phyloP scores from a whole-genome alignment of 352 stramenopile genomes.

The Phytopythium helicoides region DNA sequence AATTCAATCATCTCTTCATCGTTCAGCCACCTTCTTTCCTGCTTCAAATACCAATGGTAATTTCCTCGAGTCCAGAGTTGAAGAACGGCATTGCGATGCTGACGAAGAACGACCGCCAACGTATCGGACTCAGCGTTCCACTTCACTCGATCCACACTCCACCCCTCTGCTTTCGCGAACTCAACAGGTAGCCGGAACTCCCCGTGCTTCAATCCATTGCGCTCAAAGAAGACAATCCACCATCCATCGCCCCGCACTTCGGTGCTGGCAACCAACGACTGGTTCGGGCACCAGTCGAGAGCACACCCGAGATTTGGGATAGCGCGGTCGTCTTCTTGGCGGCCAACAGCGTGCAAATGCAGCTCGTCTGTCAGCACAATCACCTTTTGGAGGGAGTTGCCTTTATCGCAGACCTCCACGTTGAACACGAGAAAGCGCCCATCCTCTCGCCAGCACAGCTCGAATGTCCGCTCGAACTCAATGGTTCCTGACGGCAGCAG shows the following conservation, averaged over 20 bases:
- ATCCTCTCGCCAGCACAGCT: slow-evolving; percentile 73
- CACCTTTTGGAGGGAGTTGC: slow-evolving; percentile 25
- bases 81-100: slow-evolving; percentile 15
- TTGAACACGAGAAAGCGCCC: slow-evolving; percentile 66
- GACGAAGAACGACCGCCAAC: slow-evolving; percentile 49
- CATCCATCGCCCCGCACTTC: slow-evolving; percentile 55
- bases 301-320: slow-evolving; percentile 38
- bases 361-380: slow-evolving; percentile 59
- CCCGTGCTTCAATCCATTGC: slow-evolving; percentile 77
- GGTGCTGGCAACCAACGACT: slow-evolving; percentile 65
- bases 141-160: slow-evolving; percentile 27
- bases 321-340: slow-evolving; percentile 65
- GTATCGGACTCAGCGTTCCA: slow-evolving; percentile 76
- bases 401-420: slow-evolving; percentile 13
- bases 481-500: slow-evolving; percentile 17
- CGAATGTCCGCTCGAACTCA: slow-evolving; percentile 7
- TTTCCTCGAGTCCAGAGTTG: slow-evolving; percentile 79
- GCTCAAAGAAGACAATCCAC: slow-evolving; percentile 81
- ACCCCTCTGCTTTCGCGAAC: slow-evolving; percentile 21
- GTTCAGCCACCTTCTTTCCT: slow-evolving; percentile 33
- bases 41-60: slow-evolving; percentile 86
- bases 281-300: slow-evolving; percentile 74
- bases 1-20: slow-evolving; percentile 25
- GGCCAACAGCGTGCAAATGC: slow-evolving; percentile 55
- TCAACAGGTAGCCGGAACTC: slow-evolving; percentile 58